These are phyloP conservation scores for Rhamnella rubrinervis DNA, from an alignment of 331 rosid species.

Conservation along the genomic window DNA sequence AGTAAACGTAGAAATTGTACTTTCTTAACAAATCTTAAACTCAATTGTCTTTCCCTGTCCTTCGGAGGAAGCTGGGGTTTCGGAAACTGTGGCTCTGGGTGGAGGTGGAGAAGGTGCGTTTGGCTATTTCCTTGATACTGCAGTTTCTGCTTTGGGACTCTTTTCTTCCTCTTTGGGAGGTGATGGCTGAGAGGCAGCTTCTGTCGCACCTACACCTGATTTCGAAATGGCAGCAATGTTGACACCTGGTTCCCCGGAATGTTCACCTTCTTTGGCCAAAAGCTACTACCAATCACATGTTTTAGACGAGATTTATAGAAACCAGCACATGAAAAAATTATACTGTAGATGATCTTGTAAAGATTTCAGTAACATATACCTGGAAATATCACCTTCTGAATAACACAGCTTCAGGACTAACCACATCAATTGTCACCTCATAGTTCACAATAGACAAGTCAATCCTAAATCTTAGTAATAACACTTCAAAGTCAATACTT, in stretches of 20 bases:
- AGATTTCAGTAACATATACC: not conserved
- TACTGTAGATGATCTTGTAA: not conserved
- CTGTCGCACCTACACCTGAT: conserved; percentile 49
- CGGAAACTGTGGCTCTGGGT: too few relatives aligned
- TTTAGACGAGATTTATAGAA: conserved; percentile 1
- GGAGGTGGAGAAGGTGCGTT: too few relatives aligned
- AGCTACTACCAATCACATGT: conserved; percentile 33
- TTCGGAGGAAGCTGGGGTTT: too few relatives aligned
- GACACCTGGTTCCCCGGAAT: conserved; percentile 54
- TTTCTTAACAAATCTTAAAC: too few relatives aligned
- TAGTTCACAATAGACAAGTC: not conserved
- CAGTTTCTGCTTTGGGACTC: too few relatives aligned
- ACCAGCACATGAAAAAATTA: conserved; percentile 11
- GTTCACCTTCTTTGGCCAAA: conserved; percentile 55
- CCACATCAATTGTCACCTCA: conserved; percentile 66
- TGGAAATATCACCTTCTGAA: conserved; percentile 37
- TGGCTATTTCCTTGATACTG: too few relatives aligned
- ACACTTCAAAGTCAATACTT: not conserved
- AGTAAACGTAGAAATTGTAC: too few relatives aligned
- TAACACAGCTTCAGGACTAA: conserved; percentile 54
- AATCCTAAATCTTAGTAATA: not conserved
- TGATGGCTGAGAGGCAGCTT: too few relatives aligned
- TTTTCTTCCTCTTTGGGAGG: too few relatives aligned
- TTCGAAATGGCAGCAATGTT: conserved; percentile 56
- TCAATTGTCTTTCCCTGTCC: too few relatives aligned